Conservation (phyloP, 208 protist genomes). For the Crithidia mellificae region DNA sequence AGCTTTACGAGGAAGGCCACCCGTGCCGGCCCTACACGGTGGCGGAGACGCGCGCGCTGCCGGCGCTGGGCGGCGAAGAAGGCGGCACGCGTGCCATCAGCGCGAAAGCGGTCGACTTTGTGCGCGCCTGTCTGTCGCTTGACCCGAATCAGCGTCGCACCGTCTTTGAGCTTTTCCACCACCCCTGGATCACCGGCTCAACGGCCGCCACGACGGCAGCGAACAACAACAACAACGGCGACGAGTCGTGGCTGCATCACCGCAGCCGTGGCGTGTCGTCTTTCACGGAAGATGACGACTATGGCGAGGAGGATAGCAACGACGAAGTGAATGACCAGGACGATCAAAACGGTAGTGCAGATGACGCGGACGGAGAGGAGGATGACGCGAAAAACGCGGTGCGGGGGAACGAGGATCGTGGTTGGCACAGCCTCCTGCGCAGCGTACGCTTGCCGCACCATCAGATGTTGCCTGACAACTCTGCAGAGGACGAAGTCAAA, state of each 20-base stretch:
- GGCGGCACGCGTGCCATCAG: slow-evolving; percentile 30
- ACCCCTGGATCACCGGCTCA: slow-evolving; percentile 52
- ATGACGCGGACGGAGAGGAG: too few relatives aligned
- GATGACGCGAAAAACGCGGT: neutral
- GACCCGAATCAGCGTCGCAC: slow-evolving; percentile 47
- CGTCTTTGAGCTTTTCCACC: slow-evolving; percentile 54
- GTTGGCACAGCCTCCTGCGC: too few relatives aligned
- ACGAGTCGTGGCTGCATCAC: slow-evolving; percentile 9
- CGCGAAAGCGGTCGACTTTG: slow-evolving; percentile 58
- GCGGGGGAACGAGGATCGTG: too few relatives aligned
- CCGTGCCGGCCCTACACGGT: slow-evolving; percentile 24
- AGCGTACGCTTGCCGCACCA: too few relatives aligned
- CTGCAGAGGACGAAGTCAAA: too few relatives aligned
- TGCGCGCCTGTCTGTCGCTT: slow-evolving; percentile 45
- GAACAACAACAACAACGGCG: neutral
- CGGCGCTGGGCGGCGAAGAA: neutral
- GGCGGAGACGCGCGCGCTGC: slow-evolving; percentile 13
- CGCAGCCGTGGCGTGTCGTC: slow-evolving; percentile 3
- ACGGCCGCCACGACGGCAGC: neutral
- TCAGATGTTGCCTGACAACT: too few relatives aligned
- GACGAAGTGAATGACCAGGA: neutral
- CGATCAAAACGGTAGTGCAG: neutral
- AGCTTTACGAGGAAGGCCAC: slow-evolving; percentile 27
- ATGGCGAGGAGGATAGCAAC: neutral
- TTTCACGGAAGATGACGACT: neutral